These are phyloP conservation scores for Ceratocystis albifundus DNA, from an alignment of 2,329 filamentous ascomycete genomes.

Conservation along the genomic window DNA sequence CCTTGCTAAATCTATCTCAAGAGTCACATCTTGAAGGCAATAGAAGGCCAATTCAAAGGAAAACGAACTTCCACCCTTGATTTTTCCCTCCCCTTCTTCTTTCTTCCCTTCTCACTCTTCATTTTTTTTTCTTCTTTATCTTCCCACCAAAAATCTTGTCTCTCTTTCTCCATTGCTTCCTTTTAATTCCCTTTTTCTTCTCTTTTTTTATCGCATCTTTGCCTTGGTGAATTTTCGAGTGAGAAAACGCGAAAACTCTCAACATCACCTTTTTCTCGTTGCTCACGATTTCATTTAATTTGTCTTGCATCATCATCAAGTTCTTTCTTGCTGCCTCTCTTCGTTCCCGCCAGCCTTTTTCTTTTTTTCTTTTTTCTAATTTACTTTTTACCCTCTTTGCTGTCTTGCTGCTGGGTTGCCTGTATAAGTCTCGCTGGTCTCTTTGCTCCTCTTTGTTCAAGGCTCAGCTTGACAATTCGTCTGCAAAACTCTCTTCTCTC, in stretches of 20 bases:
- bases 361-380: too few species aligned
- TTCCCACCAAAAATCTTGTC: background rate
- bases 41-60: background rate
- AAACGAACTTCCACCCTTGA: background rate
- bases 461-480: background rate
- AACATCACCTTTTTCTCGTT: background rate
- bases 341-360: background rate
- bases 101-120: background rate
- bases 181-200: background rate
- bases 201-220: background rate
- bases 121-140: conserved; percentile 5
- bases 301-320: conserved; percentile 19
- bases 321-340: conserved; percentile 3
- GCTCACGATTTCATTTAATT: conserved; percentile 15
- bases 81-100: background rate
- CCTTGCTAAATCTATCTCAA: too few species aligned
- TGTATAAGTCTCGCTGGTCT: conserved; percentile 16
- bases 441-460: background rate
- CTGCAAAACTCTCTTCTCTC: background rate
- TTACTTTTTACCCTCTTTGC: too few species aligned
- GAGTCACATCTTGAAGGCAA: background rate
- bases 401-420: background rate
- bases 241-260: too few species aligned
- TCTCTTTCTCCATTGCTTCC: background rate
- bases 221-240: background rate